phyloP scores from a whole-genome alignment of 805 yeast genomes.

The Lipomyces mesembrius region DNA sequence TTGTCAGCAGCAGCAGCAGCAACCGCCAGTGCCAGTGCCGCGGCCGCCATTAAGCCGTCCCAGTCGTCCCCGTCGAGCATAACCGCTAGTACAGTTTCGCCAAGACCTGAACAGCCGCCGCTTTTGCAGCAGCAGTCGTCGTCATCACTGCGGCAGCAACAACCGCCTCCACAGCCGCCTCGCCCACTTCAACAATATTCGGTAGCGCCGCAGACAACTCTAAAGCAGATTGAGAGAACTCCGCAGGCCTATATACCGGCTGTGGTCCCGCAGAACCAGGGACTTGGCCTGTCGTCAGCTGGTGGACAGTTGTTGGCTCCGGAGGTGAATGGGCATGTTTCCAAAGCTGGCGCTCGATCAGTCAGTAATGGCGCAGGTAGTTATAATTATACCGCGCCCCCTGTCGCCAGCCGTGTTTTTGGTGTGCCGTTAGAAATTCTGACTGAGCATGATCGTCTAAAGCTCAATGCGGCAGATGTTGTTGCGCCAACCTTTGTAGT shows the following conservation, averaged over 20 bases:
- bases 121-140: conserved; percentile 7
- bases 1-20: conserved; percentile 1
- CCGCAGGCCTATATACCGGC: conserved; percentile 1
- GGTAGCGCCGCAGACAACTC: neutral
- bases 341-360: neutral
- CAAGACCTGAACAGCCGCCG: neutral
- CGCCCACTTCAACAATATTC: conserved; percentile 1
- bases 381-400: neutral
- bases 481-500: conserved; percentile 85
- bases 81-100: neutral
- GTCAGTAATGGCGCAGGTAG: neutral
- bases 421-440: conserved; percentile 82
- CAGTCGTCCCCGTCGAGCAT: neutral
- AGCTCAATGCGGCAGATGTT: conserved; percentile 48
- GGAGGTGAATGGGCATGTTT: neutral
- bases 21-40: neutral
- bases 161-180: conserved; percentile 8
- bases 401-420: conserved; percentile 52
- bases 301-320: conserved; percentile 2
- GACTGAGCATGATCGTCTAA: conserved; percentile 70
- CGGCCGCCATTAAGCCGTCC: neutral
- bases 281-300: neutral
- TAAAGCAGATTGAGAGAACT: neutral
- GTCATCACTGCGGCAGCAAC: neutral
- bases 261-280: neutral